These are phyloP conservation scores for Phytophthora idaei DNA, from an alignment of 352 stramenopile genomes.

Conservation along the genomic window DNA sequence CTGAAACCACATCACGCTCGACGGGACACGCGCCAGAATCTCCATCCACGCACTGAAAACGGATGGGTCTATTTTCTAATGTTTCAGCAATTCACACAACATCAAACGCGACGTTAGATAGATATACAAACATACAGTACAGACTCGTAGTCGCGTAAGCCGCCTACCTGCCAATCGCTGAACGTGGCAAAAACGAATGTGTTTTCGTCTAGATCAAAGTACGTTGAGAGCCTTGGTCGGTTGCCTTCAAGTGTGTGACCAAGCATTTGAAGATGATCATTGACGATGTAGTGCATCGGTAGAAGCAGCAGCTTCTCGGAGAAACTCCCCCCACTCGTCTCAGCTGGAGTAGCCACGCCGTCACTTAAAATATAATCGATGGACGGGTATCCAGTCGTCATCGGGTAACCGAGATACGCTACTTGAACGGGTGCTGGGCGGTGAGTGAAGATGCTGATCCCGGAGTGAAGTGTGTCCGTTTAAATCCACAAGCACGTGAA, in stretches of 20 bases:
- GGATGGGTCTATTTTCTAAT: slow-evolving; percentile 77
- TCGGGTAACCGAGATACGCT: slow-evolving; percentile 78
- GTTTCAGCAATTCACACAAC: neutral
- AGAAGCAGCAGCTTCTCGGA: slow-evolving; percentile 79
- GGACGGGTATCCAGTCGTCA: slow-evolving; percentile 60
- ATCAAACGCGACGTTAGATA: slow-evolving; percentile 4
- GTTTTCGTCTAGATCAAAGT: slow-evolving; percentile 2
- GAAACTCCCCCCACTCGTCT: slow-evolving; percentile 47
- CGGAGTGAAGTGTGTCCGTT: slow-evolving; percentile 84
- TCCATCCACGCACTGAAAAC: slow-evolving; percentile 84
- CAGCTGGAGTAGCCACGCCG: slow-evolving; percentile 50
- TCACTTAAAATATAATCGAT: slow-evolving; percentile 82
- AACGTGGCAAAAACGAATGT: slow-evolving; percentile 83
- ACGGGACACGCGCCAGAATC: slow-evolving; percentile 70
- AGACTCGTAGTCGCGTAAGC: too few species aligned
- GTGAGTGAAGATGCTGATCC: slow-evolving; percentile 67
- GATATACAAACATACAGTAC: neutral
- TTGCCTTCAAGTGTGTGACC: slow-evolving; percentile 49
- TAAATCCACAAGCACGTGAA: slow-evolving; percentile 84
- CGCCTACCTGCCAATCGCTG: slow-evolving; percentile 78
- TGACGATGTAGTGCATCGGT: slow-evolving; percentile 80
- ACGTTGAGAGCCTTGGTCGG: slow-evolving; percentile 27
- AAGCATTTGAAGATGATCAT: slow-evolving; percentile 85
- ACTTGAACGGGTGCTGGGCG: slow-evolving; percentile 72
- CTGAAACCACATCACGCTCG: slow-evolving; percentile 79